These are phyloP conservation scores for Colletotrichum sojae DNA, from an alignment of 2,329 filamentous ascomycete species.

Conservation along the genomic window DNA sequence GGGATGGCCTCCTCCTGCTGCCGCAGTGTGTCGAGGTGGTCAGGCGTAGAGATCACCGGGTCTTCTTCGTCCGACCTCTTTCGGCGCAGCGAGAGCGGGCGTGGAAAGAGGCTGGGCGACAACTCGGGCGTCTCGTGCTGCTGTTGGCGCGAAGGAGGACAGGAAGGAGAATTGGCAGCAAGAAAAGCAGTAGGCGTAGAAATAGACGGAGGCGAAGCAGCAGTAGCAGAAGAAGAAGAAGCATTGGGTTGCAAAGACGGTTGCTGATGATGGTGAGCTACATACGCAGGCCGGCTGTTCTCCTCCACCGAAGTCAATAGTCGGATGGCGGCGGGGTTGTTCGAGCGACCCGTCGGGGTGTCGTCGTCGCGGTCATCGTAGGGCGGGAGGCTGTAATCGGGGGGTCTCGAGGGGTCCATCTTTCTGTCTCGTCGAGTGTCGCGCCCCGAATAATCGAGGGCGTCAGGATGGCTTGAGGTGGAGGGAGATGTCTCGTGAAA, in stretches of 20 bases:
- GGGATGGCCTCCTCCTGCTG: constrained; percentile 53
- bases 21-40: constrained; percentile 53
- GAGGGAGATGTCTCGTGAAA: constrained; percentile 11
- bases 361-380: constrained; percentile 70
- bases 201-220: not conserved
- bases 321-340: constrained; percentile 68
- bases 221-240: not conserved
- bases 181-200: constrained; percentile 30
- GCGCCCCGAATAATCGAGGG: too few relatives aligned
- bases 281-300: constrained; percentile 67
- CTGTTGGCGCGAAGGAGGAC: constrained; percentile 35
- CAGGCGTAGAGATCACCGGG: constrained; percentile 50
- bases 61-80: constrained; percentile 34
- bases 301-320: constrained; percentile 76
- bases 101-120: constrained; percentile 41
- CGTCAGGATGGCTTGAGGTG: too few relatives aligned
- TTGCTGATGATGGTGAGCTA: constrained; percentile 48
- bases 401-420: constrained; percentile 69
- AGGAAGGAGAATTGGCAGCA: constrained; percentile 1
- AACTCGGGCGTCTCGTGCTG: constrained; percentile 39
- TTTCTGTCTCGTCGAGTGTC: too few relatives aligned
- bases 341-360: constrained; percentile 59
- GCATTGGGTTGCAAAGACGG: constrained; percentile 4
- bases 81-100: constrained; percentile 44
- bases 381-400: constrained; percentile 69